phyloP scores from a whole-genome alignment of 352 stramenopile species.

The Globisporangium apiculatum region DNA sequence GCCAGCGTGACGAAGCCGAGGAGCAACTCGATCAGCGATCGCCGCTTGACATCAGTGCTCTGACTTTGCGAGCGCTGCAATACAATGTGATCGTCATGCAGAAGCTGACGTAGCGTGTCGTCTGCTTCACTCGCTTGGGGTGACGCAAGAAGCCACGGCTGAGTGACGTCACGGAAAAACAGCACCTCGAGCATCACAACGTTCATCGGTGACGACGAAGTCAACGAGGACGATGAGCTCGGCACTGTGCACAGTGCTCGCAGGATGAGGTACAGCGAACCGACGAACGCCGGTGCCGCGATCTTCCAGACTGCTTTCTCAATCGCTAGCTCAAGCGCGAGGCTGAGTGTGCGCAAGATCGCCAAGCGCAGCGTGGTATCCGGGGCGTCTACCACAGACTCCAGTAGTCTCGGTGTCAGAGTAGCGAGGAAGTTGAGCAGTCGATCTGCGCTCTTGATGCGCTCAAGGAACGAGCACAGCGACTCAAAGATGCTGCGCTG shows the following conservation, averaged over 20 bases:
- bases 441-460: slow-evolving; percentile 12
- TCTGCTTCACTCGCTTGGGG: not conserved
- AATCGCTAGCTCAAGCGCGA: slow-evolving; percentile 8
- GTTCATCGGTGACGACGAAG: slow-evolving; percentile 3
- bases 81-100: slow-evolving; percentile 10
- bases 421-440: slow-evolving; percentile 7
- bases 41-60: not conserved
- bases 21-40: slow-evolving; percentile 11
- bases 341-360: slow-evolving; percentile 4
- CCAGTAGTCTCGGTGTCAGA: slow-evolving; percentile 5
- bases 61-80: not conserved
- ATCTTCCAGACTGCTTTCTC: slow-evolving; percentile 13
- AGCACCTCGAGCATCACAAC: slow-evolving; percentile 5
- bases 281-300: slow-evolving; percentile 7
- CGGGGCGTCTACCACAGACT: not conserved
- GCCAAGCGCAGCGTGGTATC: not conserved
- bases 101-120: not conserved
- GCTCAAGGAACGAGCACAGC: slow-evolving; percentile 7
- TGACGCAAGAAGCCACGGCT: not conserved
- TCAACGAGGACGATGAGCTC: not conserved
- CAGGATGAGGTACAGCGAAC: slow-evolving; percentile 8
- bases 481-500: slow-evolving; percentile 10
- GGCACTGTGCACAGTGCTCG: slow-evolving; percentile 1
- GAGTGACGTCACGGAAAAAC: slow-evolving; percentile 1
- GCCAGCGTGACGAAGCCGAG: slow-evolving; percentile 2